Conservation (phyloP, 305 asterid genomes). For the Solanum hybrid region DNA sequence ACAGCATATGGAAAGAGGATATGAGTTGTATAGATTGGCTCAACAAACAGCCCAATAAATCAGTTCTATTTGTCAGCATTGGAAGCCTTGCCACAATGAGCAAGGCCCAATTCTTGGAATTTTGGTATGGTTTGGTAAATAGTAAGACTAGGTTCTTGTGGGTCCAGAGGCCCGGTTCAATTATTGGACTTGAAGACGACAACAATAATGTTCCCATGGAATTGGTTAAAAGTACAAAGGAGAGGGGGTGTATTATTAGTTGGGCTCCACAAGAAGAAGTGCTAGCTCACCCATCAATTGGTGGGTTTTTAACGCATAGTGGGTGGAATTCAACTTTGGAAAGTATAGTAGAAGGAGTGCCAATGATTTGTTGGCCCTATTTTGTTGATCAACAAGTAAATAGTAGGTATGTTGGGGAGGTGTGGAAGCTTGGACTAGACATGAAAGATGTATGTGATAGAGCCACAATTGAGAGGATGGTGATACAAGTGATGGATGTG, state of each 20-base stretch:
- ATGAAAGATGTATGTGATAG: constrained; percentile 23
- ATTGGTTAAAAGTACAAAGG: constrained; percentile 3
- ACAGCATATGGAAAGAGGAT: constrained; percentile 27
- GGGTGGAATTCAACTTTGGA: constrained; percentile 25
- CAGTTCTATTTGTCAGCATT: constrained; percentile 27
- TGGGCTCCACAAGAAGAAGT: constrained; percentile 26
- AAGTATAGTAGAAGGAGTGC: constrained; percentile 18
- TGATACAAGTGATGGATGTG: constrained; percentile 9
- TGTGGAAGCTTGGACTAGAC: constrained; percentile 22
- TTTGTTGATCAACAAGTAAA: constrained; percentile 18
- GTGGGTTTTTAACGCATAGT: constrained; percentile 14
- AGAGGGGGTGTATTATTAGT: constrained; percentile 6
- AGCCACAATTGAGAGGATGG: constrained; percentile 2
- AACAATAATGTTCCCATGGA: neutral
- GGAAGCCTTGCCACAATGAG: constrained; percentile 23
- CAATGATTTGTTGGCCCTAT: constrained; percentile 23
- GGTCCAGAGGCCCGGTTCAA: constrained; percentile 32
- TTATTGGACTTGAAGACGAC: constrained; percentile 7
- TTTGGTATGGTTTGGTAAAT: constrained; percentile 29
- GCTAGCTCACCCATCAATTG: constrained; percentile 8
- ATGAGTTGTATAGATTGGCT: constrained; percentile 26
- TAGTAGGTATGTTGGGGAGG: constrained; percentile 17
- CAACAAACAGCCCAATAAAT: constrained; percentile 10
- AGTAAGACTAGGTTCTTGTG: constrained; percentile 18
- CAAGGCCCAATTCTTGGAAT: constrained; percentile 11